phyloP scores from a whole-genome alignment of 768 basidiomycete species.

The Imleria badia region DNA sequence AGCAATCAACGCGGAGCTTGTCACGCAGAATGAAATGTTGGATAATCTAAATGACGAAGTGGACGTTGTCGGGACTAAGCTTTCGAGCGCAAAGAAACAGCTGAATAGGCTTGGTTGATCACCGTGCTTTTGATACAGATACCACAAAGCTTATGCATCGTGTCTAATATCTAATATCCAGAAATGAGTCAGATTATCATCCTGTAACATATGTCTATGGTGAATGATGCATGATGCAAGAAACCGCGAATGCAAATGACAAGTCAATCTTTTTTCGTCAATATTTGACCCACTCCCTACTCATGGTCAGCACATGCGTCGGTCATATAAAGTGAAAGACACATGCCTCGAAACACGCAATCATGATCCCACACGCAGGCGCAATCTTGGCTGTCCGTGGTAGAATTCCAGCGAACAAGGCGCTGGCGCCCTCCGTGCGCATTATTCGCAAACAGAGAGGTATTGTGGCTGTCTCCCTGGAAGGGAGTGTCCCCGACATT shows the following conservation, averaged over 20 bases:
- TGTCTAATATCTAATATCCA: constrained; percentile 8
- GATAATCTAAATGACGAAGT: constrained; percentile 77
- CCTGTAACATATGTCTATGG: constrained; percentile 31
- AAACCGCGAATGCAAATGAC: not conserved
- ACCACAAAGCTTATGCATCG: constrained; percentile 13
- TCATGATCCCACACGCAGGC: constrained; percentile 98
- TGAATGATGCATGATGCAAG: constrained; percentile 15
- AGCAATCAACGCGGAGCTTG: constrained; percentile 82
- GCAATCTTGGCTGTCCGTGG: constrained; percentile 95
- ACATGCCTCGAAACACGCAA: constrained; percentile 87
- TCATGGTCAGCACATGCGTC: constrained; percentile 13
- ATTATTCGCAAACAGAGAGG: constrained; percentile 69
- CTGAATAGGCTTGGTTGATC: constrained; percentile 70
- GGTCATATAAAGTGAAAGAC: not conserved
- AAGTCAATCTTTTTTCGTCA: constrained; percentile 38
- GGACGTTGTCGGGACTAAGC: constrained; percentile 73
- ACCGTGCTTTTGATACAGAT: constrained; percentile 20
- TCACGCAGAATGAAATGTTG: constrained; percentile 80
- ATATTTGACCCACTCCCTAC: constrained; percentile 59
- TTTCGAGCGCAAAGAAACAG: constrained; percentile 78
- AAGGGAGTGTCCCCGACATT: constrained; percentile 52
- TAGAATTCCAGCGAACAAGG: constrained; percentile 79
- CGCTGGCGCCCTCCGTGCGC: constrained; percentile 72
- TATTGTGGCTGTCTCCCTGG: constrained; percentile 49
- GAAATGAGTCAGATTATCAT: constrained; percentile 17